These are phyloP conservation scores for Vitis hybrid DNA, from an alignment of 177 flowering plant species.

Conservation along the genomic window DNA sequence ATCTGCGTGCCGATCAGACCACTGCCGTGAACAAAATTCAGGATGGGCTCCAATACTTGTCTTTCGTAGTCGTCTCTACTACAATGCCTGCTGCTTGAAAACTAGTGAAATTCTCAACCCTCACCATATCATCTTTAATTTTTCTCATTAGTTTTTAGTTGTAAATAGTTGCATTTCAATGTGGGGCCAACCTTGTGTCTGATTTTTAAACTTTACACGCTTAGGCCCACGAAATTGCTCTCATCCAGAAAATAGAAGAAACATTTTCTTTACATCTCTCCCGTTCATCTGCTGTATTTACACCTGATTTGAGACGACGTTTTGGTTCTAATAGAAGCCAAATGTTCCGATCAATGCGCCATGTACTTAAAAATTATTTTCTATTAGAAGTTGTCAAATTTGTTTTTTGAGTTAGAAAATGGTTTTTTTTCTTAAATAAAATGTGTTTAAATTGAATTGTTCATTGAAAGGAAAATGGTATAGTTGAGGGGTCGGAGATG, in stretches of 20 bases:
- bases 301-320: no score
- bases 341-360: no score
- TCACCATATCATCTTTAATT: background rate
- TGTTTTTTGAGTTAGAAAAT: no score
- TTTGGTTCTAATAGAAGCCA: no score
- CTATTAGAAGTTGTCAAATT: no score
- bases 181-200: background rate
- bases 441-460: no score
- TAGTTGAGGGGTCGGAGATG: no score
- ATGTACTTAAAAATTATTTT: no score
- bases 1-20: slow-evolving; percentile 53
- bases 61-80: slow-evolving; percentile 59
- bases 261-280: no score
- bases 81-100: slow-evolving; percentile 53
- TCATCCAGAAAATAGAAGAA: background rate
- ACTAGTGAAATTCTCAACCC: slow-evolving; percentile 1
- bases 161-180: slow-evolving; percentile 11
- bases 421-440: no score
- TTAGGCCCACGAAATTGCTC: background rate
- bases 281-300: no score
- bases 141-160: background rate
- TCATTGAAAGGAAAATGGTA: no score
- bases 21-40: slow-evolving; percentile 71
- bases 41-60: slow-evolving; percentile 82
- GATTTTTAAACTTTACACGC: background rate